These are phyloP conservation scores for Calonectria pteridis DNA, from an alignment of 2,329 filamentous ascomycete genomes.

Conservation along the genomic window DNA sequence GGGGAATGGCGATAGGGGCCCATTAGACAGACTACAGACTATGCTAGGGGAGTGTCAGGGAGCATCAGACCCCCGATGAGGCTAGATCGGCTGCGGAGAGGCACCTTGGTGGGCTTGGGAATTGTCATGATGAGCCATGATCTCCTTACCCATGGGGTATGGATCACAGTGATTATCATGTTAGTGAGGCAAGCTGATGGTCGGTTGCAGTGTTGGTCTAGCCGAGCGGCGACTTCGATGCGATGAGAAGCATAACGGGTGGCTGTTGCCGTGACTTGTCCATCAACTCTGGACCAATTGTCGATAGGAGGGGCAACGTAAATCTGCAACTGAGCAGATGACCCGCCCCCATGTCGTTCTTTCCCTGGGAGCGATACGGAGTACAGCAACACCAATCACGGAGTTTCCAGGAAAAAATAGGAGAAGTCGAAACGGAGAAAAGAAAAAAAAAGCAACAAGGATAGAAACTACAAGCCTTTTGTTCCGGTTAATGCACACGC, in stretches of 20 bases:
- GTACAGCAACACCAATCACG: constrained; percentile 6
- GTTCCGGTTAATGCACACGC: constrained; percentile 3
- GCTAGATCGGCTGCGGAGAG: constrained; percentile 20
- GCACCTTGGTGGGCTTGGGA: constrained; percentile 9
- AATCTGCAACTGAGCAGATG: constrained; percentile 20
- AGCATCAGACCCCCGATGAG: constrained; percentile 31
- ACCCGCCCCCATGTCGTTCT: constrained; percentile 10
- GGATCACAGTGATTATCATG: constrained; percentile 15
- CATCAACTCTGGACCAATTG: not conserved
- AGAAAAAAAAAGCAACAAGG: not conserved
- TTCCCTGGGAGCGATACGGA: constrained; percentile 1
- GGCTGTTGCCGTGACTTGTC: constrained; percentile 3
- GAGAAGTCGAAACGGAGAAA: not conserved
- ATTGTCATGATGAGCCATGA: constrained; percentile 19
- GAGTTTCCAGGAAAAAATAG: not conserved
- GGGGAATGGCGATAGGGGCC: constrained; percentile 12
- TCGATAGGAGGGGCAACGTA: constrained; percentile 17
- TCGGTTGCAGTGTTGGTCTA: not conserved
- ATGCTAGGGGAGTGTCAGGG: not conserved
- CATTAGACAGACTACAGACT: constrained; percentile 10
- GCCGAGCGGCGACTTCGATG: not conserved
- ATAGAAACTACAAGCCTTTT: not conserved
- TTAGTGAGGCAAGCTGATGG: not conserved
- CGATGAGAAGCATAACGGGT: not conserved
- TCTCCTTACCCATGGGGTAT: constrained; percentile 17